These are phyloP conservation scores for Phalaenopsis equestris DNA, from an alignment of 106 monocot genomes.

Conservation along the genomic window DNA sequence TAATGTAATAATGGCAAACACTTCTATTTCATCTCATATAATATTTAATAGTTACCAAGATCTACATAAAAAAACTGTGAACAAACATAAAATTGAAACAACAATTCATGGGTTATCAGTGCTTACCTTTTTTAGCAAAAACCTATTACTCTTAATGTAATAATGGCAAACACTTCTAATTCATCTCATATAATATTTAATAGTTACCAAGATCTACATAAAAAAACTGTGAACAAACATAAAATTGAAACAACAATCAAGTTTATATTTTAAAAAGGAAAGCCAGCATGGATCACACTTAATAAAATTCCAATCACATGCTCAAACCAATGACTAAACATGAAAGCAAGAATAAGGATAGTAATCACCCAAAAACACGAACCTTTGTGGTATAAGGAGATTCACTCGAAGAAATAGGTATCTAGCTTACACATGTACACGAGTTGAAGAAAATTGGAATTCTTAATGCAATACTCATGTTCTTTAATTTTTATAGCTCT, in stretches of 20 bases:
- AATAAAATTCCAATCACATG: too few relatives aligned
- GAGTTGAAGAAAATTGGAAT: background rate
- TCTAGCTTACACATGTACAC: background rate
- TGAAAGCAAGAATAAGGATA: too few relatives aligned
- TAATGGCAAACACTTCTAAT: background rate
- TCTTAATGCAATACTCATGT: background rate
- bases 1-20: background rate
- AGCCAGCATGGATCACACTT: background rate
- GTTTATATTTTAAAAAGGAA: background rate
- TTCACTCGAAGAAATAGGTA: background rate
- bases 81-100: background rate
- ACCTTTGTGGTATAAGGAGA: background rate
- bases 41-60: background rate
- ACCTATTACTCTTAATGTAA: background rate
- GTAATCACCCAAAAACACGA: too few relatives aligned
- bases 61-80: background rate
- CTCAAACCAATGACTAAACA: too few relatives aligned
- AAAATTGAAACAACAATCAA: background rate
- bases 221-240: background rate
- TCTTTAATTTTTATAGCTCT: too few relatives aligned
- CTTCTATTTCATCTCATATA: background rate
- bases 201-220: background rate
- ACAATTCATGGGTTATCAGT: background rate
- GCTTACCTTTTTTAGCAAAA: background rate
- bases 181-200: background rate